Conservation (phyloP, 345 rosid genomes). For the Mangifera indica region DNA sequence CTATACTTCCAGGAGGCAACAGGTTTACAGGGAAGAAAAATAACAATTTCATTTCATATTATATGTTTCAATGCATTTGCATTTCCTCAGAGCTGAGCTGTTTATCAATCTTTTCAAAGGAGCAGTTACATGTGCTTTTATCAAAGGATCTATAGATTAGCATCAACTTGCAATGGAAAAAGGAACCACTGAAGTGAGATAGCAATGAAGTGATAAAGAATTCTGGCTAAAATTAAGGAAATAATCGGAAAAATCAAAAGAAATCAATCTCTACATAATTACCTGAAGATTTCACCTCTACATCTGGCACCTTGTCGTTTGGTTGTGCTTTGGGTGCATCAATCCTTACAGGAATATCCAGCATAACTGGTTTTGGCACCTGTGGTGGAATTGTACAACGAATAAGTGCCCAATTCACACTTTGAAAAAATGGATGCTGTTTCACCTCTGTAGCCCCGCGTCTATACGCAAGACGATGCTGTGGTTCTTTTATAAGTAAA, state of each 20-base stretch:
- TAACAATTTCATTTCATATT: constrained; percentile 25
- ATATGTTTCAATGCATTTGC: too few relatives aligned
- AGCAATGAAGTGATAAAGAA: constrained; percentile 14
- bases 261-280: constrained; percentile 68
- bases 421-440: constrained; percentile 80
- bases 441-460: constrained; percentile 86
- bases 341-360: constrained; percentile 27
- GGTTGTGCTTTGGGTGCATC: constrained; percentile 31
- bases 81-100: constrained; percentile 15
- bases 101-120: constrained; percentile 17
- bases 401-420: constrained; percentile 81
- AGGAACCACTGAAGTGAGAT: constrained; percentile 21
- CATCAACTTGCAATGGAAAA: constrained; percentile 22
- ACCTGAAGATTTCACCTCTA: constrained; percentile 55
- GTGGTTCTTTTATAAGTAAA: constrained; percentile 79
- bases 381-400: constrained; percentile 81
- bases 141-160: constrained; percentile 17
- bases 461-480: constrained; percentile 63
- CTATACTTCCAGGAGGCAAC: neutral
- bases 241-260: constrained; percentile 45
- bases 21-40: neutral
- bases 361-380: constrained; percentile 41
- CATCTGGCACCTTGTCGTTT: constrained; percentile 10
- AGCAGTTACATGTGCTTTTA: constrained; percentile 18
- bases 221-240: constrained; percentile 8